phyloP scores from a whole-genome alignment of 139 green algal genomes.

The Pedinophyceae sp. region DNA sequence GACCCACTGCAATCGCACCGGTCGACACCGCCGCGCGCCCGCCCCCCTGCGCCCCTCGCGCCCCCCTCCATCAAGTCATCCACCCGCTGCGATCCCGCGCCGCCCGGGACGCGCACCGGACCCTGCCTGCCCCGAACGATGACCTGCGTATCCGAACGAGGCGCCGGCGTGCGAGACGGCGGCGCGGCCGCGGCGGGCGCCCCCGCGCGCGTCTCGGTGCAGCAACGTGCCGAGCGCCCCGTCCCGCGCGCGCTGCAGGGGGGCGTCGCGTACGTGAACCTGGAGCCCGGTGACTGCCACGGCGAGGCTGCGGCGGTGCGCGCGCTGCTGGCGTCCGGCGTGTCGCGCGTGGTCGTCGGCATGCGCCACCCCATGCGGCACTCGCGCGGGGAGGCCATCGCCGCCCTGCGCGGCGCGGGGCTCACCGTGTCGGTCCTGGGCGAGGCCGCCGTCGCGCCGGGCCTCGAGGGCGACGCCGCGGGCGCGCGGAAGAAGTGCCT shows the following conservation, averaged over 20 bases:
- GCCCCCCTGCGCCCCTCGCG: not conserved
- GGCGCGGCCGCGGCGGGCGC: too few species aligned
- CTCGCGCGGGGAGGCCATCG: constrained; percentile 38
- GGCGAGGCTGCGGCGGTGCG: constrained; percentile 52
- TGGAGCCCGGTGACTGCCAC: constrained; percentile 76
- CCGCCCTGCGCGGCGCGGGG: constrained; percentile 38
- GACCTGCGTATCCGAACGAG: not conserved
- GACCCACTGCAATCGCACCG: not conserved
- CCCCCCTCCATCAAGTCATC: not conserved
- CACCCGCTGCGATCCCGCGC: not conserved
- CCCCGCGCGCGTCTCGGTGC: too few species aligned
- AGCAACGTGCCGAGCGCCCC: constrained; percentile 32
- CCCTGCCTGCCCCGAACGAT: too few species aligned
- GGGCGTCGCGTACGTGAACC: constrained; percentile 78
- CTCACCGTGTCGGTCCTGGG: constrained; percentile 51
- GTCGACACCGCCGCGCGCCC: not conserved
- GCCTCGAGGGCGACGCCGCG: constrained; percentile 2
- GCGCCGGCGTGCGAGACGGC: constrained; percentile 35
- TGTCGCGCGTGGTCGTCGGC: constrained; percentile 80
- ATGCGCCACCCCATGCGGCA: constrained; percentile 69
- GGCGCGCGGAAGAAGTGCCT: constrained; percentile 38
- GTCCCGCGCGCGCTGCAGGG: constrained; percentile 21
- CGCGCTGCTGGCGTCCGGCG: constrained; percentile 47
- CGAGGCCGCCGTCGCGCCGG: constrained; percentile 5
- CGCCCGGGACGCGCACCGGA: too few species aligned